phyloP scores from a whole-genome alignment of 2,329 filamentous ascomycete species.

The Trichoderma sp. region DNA sequence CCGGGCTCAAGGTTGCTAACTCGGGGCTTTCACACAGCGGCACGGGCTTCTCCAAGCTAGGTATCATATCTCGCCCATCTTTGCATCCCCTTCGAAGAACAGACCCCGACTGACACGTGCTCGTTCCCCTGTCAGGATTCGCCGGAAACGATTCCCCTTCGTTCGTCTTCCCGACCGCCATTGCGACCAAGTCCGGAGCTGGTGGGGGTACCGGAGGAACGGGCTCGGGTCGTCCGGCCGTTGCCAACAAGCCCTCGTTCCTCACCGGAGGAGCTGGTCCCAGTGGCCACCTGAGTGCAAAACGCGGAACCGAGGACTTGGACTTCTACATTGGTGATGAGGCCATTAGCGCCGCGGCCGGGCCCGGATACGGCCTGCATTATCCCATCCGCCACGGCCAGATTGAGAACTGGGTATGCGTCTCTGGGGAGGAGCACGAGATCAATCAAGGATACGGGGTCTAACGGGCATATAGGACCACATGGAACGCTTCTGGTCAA shows the following conservation, averaged over 20 bases:
- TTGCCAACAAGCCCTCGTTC: constrained; percentile 94
- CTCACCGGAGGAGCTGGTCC: constrained; percentile 87
- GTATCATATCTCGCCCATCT: constrained; percentile 54
- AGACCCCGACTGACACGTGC: constrained; percentile 35
- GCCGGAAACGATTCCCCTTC: constrained; percentile 99
- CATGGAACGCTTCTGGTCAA: constrained; percentile 99
- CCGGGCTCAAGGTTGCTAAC: constrained; percentile 37
- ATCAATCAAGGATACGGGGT: background rate
- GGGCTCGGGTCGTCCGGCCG: constrained; percentile 83
- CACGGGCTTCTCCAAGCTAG: constrained; percentile 98
- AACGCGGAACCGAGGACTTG: constrained; percentile 94
- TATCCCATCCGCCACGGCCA: constrained; percentile 98
- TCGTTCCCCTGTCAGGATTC: constrained; percentile 65
- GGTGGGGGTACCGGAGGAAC: constrained; percentile 68
- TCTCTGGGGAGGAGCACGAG: too few relatives aligned
- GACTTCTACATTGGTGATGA: constrained; percentile 99
- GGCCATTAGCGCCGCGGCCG: constrained; percentile 78
- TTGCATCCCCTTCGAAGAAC: constrained; percentile 24
- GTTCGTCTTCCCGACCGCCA: constrained; percentile 98
- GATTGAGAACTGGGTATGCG: constrained; percentile 92
- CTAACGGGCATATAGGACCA: constrained; percentile 68
- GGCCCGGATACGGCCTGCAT: constrained; percentile 93
- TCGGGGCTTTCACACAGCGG: constrained; percentile 68
- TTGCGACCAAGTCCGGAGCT: constrained; percentile 84
- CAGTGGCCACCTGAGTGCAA: constrained; percentile 78